Conservation (phyloP, 305 asterid genomes). For the Coffea humblotiana region DNA sequence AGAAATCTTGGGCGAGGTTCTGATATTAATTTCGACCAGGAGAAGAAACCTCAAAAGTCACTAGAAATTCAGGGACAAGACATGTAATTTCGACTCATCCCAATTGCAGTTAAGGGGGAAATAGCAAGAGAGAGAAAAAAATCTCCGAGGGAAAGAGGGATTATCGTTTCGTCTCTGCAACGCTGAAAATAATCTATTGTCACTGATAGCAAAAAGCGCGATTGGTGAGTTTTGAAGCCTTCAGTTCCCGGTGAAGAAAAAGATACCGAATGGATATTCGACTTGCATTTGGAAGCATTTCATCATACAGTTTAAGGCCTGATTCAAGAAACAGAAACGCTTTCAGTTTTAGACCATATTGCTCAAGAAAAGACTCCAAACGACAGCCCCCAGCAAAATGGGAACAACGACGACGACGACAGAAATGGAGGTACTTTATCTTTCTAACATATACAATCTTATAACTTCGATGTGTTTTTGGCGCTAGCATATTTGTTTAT, state of each 20-base stretch:
- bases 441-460: no score
- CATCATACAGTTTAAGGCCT: conserved; percentile 23
- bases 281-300: conserved; percentile 46
- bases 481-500: no score
- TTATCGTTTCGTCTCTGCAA: no score
- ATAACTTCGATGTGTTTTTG: no score
- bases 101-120: not conserved
- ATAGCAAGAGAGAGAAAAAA: not conserved
- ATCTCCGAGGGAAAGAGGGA: not conserved
- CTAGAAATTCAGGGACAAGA: not conserved
- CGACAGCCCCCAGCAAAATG: conserved; percentile 58
- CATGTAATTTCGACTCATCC: not conserved
- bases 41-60: no score
- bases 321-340: conserved; percentile 33
- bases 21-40: no score
- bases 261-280: conserved; percentile 54
- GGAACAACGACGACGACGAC: conserved; percentile 17
- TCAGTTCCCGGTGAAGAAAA: not conserved
- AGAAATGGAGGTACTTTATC: conserved; percentile 28
- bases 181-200: no score
- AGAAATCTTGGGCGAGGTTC: no score
- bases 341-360: conserved; percentile 45
- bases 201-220: conserved; percentile 4
- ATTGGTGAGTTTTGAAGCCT: not conserved
- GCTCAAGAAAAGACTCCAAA: conserved; percentile 37